Evolutionary conservation across 768 basidiomycete genomes (phyloP).

Genomic region (Bullera alba): DNA sequence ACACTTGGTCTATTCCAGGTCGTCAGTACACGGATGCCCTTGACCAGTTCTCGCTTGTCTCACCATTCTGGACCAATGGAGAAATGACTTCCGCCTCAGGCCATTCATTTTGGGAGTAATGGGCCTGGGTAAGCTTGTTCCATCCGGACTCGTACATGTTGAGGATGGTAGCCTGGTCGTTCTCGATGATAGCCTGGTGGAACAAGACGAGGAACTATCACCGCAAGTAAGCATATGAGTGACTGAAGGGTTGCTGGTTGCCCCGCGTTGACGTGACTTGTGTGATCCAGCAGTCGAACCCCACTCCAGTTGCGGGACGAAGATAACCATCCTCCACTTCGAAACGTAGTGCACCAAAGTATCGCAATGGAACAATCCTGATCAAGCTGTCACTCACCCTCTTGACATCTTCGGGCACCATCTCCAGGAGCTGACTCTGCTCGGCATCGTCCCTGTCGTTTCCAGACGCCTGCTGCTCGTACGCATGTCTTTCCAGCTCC

Average conservation of each 20-base stretch:
- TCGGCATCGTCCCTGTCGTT: slow-evolving; percentile 17
- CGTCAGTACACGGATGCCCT: neutral
- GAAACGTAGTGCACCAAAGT: too few relatives aligned
- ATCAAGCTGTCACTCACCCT: slow-evolving; percentile 50
- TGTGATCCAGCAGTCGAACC: too few relatives aligned
- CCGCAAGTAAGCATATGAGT: slow-evolving; percentile 7
- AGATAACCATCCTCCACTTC: too few relatives aligned
- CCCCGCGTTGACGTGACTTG: too few relatives aligned
- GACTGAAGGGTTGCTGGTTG: too few relatives aligned
- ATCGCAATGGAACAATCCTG: too few relatives aligned
- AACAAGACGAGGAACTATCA: slow-evolving; percentile 86
- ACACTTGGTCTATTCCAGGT: slow-evolving; percentile 67
- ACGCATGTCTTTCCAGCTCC: slow-evolving; percentile 32
- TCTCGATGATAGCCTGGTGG: slow-evolving; percentile 82
- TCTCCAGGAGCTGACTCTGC: slow-evolving; percentile 51
- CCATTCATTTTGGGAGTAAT: slow-evolving; percentile 91
- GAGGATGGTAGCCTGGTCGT: slow-evolving; percentile 84
- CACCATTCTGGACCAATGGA: slow-evolving; percentile 86
- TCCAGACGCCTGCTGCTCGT: slow-evolving; percentile 20
- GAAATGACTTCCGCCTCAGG: slow-evolving; percentile 94
- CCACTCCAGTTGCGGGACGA: too few relatives aligned
- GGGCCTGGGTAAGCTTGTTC: slow-evolving; percentile 94
- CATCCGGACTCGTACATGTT: slow-evolving; percentile 93
- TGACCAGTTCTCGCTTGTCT: slow-evolving; percentile 29
- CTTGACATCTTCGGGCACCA: slow-evolving; percentile 84